Percentiles rank a stretch among this genome's conserved stretches.
phyloP scores from a whole-genome alignment of 2,329 filamentous ascomycete species.

The Neofusicoccum sp. region DNA sequence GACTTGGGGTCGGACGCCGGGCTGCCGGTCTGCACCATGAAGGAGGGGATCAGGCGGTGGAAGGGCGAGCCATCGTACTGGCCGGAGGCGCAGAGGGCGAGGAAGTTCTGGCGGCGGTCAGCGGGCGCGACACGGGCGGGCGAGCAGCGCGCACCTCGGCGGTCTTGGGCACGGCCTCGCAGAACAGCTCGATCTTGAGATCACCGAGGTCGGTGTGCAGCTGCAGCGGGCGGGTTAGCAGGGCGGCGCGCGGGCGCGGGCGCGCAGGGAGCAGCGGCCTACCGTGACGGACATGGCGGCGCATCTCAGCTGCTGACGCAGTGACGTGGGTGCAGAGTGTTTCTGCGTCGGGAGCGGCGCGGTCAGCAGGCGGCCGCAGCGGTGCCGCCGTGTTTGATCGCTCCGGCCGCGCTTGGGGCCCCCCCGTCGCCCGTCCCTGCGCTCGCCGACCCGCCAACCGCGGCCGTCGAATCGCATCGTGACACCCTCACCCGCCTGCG shows the following conservation, averaged over 20 bases:
- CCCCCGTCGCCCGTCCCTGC: constrained; percentile 9
- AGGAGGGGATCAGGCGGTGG: constrained; percentile 77
- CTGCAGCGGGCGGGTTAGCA: constrained; percentile 26
- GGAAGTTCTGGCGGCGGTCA: constrained; percentile 67
- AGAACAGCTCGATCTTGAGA: constrained; percentile 95
- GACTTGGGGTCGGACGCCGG: constrained; percentile 52
- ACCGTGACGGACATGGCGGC: constrained; percentile 52
- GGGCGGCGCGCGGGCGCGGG: background rate
- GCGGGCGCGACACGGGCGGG: background rate
- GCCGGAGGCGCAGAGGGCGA: constrained; percentile 78
- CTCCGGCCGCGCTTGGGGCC: constrained; percentile 8
- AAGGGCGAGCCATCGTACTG: constrained; percentile 78
- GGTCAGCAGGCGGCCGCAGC: constrained; percentile 20
- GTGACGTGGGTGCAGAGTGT: constrained; percentile 16
- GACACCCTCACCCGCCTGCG: constrained; percentile 15
- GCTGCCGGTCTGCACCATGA: constrained; percentile 79
- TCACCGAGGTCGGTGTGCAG: constrained; percentile 88
- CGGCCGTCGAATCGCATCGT: constrained; percentile 19
- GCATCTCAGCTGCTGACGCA: constrained; percentile 21
- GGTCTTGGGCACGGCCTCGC: constrained; percentile 90
- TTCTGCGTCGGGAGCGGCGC: constrained; percentile 16
- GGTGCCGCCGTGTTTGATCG: constrained; percentile 18
- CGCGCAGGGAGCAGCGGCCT: constrained; percentile 9
- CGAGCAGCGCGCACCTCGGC: constrained; percentile 64
- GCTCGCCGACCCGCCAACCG: constrained; percentile 16